Evolutionary conservation across 2,329 filamentous ascomycete genomes (phyloP).

Genomic region (Myriangium duriaei): DNA sequence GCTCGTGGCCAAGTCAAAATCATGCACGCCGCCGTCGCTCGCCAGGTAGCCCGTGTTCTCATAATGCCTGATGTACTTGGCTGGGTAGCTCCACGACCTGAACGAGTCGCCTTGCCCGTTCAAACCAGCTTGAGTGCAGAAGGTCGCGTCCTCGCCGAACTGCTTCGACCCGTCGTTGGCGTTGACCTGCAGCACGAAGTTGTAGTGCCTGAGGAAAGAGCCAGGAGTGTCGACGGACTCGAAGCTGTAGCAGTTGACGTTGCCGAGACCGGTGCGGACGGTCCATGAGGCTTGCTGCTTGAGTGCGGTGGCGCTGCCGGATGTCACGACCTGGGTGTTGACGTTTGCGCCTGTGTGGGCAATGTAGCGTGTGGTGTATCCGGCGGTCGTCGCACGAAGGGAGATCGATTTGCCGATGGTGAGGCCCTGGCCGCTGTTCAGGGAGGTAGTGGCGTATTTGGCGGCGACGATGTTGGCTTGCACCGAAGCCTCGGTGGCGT

Average conservation of each 20-base stretch:
- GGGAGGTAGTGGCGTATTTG: slow-evolving; percentile 37
- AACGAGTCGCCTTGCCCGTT: slow-evolving; percentile 41
- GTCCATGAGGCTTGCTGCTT: slow-evolving; percentile 43
- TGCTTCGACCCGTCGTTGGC: slow-evolving; percentile 43
- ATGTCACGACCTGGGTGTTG: slow-evolving; percentile 43
- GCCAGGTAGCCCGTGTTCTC: slow-evolving; percentile 34
- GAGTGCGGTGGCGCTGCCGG: slow-evolving; percentile 37
- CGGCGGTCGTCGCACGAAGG: slow-evolving; percentile 42
- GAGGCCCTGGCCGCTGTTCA: slow-evolving; percentile 38
- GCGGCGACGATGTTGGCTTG: slow-evolving; percentile 45
- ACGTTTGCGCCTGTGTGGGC: slow-evolving; percentile 40
- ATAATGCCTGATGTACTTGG: slow-evolving; percentile 46
- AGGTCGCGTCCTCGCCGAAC: slow-evolving; percentile 51
- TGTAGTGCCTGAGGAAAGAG: slow-evolving; percentile 44
- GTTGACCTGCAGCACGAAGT: slow-evolving; percentile 39
- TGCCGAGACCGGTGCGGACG: slow-evolving; percentile 43
- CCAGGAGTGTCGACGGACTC: slow-evolving; percentile 47
- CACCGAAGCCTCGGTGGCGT: slow-evolving; percentile 40
- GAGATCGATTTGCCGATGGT: slow-evolving; percentile 40
- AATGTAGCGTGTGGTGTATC: slow-evolving; percentile 43
- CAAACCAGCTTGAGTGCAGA: slow-evolving; percentile 44
- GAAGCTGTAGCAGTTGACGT: slow-evolving; percentile 47
- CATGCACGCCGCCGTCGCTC: slow-evolving; percentile 44
- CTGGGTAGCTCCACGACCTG: slow-evolving; percentile 48
- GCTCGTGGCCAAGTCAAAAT: slow-evolving; percentile 36